Evolutionary conservation across 2,329 filamentous ascomycete species (phyloP).

Genomic region (Pseudocercospora macadamiae): DNA sequence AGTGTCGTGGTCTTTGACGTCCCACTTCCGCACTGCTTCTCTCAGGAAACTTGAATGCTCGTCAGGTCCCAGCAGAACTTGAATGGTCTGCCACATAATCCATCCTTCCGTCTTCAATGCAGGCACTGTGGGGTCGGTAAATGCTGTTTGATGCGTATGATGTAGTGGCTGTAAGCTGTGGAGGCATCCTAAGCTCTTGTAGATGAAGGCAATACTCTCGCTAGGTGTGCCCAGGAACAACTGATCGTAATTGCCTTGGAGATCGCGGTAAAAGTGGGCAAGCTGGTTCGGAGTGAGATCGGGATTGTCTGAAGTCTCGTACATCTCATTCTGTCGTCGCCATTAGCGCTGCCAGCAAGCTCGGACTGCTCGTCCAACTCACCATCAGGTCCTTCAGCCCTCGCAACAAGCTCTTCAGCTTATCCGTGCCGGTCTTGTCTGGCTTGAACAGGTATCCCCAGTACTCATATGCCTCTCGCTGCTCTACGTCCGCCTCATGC

Average conservation of each 20-base stretch:
- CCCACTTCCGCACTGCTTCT: constrained; percentile 75
- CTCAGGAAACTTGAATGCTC: constrained; percentile 86
- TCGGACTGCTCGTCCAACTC: constrained; percentile 19
- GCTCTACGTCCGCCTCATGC: constrained; percentile 34
- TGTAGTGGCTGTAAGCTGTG: constrained; percentile 75
- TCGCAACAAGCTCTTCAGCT: constrained; percentile 49
- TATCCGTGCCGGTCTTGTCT: constrained; percentile 55
- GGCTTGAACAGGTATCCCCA: constrained; percentile 56
- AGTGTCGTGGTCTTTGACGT: constrained; percentile 71
- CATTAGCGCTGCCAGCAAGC: constrained; percentile 7
- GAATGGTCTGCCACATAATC: constrained; percentile 90
- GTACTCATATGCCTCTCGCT: constrained; percentile 51
- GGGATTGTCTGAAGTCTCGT: constrained; percentile 47
- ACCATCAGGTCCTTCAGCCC: constrained; percentile 54
- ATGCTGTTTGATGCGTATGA: constrained; percentile 56
- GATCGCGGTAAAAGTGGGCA: constrained; percentile 53
- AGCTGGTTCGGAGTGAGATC: constrained; percentile 55
- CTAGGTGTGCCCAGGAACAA: constrained; percentile 78
- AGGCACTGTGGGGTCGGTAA: constrained; percentile 74
- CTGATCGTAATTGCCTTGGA: constrained; percentile 52
- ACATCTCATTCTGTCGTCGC: constrained; percentile 43
- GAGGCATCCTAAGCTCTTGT: constrained; percentile 86
- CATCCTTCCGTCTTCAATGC: constrained; percentile 83
- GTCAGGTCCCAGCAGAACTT: constrained; percentile 82
- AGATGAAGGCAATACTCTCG: constrained; percentile 84